Base-by-base conservation (phyloP, 2,329 filamentous ascomycete species). In the Claviceps maximensis region DNA sequence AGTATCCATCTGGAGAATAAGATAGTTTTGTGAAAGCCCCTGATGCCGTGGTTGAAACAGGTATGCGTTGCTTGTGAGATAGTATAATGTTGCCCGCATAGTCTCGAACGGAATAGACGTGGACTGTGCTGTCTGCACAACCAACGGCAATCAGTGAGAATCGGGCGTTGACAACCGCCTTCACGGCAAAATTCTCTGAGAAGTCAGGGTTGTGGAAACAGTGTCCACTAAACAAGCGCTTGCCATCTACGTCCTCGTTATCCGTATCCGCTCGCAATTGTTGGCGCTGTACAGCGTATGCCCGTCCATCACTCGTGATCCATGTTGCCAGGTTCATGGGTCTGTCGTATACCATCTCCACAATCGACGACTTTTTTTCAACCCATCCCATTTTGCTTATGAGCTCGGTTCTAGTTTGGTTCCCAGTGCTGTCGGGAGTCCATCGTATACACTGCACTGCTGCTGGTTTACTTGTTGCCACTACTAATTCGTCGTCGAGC, bases 391-490 rank as follows among this genome's bases (percentile, higher is more conserved):
- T 95, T 52, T 87, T 85, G 62, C 84, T 90, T 56, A 97, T 72
- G 8, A 97, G 76, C 68, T 97, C 90, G 1, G 93, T 96, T 59
- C 82, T 89, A 2, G 90, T 96, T 68, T 97, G 91, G 56, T 79
- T 85, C 21, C 87, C 87, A 36, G 77, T 79, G 58, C 78, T 84
- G 65, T 95, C 90, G 1, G 90, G 87, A 0, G 85, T 86, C 93
- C 93, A 98, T 54, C 87, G 82, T 60, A 98, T 97, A 69, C 90
- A 96, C 68, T 98, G 93, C 17, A 97, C 82, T n/a, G 93, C 91
- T 0, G 90, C 84, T 3, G 93, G 93, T 63, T 93, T 95, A 54
- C 82, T 77, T 0, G 93, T 98, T 4, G 93, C 88, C 51, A 98
- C 90, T 23, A 97, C 77, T 42, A 98, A 74, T 67, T 97, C 93